Conservation (phyloP, 2,329 filamentous ascomycete species). For the Fusarium lyarnte region DNA sequence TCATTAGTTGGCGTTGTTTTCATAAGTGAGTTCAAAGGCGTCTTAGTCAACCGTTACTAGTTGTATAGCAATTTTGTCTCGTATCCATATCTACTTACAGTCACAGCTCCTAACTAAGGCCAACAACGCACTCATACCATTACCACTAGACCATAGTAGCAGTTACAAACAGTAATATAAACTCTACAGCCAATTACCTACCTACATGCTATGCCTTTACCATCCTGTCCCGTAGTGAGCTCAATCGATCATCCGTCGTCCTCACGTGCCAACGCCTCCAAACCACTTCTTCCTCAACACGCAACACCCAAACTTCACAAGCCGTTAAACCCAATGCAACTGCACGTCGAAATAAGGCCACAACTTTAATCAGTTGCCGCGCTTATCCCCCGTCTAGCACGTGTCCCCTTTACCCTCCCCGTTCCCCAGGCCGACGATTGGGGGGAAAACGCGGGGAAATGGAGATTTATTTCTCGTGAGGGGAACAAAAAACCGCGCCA, state of each 20-base stretch:
- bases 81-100: no score
- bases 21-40: not conserved
- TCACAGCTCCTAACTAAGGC: no score
- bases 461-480: conserved; percentile 26
- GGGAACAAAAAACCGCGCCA: conserved; percentile 36
- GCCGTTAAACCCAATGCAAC: not conserved
- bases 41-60: not conserved
- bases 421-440: not conserved
- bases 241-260: not conserved
- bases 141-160: not conserved
- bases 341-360: conserved; percentile 17
- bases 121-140: accelerated
- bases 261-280: conserved; percentile 6
- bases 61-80: no score
- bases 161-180: not conserved
- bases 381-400: conserved; percentile 5
- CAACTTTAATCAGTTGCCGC: conserved; percentile 19
- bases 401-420: conserved; percentile 5
- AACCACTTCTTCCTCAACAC: conserved; percentile 7
- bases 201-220: not conserved
- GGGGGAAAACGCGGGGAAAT: conserved; percentile 42
- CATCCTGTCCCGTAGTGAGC: not conserved
- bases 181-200: not conserved
- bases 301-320: conserved; percentile 6
- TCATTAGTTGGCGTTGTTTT: not conserved